A percentile compares a stretch with the other conserved stretches of the same genome.
Evolutionary conservation across 345 rosid species (phyloP).

Genomic region (Eucalyptus regnans): DNA sequence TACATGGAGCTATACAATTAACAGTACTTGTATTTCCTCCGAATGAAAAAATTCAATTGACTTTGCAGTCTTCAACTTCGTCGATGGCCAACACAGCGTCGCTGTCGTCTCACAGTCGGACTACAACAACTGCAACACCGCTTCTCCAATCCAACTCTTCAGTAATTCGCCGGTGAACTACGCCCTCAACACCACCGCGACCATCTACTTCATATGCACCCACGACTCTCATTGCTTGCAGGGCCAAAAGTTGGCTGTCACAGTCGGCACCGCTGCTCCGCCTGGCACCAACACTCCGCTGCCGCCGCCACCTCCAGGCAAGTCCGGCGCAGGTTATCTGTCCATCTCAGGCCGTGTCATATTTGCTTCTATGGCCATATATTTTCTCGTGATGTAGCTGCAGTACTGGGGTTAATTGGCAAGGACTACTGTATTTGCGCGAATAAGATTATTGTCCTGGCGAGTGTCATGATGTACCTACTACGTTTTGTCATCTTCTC

Average conservation of each 20-base stretch:
- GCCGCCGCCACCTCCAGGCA: neutral
- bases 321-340: neutral
- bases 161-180: neutral
- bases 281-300: neutral
- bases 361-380: neutral
- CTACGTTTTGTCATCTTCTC: neutral
- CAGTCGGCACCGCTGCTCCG: neutral
- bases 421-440: neutral
- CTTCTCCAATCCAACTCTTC: neutral
- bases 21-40: neutral
- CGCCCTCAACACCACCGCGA: neutral
- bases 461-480: neutral
- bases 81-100: slow-evolving; percentile 4
- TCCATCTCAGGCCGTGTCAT: neutral
- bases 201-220: slow-evolving; percentile 8
- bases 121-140: neutral
- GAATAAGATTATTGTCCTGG: neutral
- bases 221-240: neutral
- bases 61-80: slow-evolving; percentile 16
- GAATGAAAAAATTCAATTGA: neutral
- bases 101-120: slow-evolving; percentile 3
- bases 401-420: neutral
- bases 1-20: neutral
- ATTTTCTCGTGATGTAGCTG: neutral
- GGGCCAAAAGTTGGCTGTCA: slow-evolving; percentile 4